Base-by-base conservation (phyloP, 1,139 yeast genomes). In the Geotrichum siamense region DNA sequence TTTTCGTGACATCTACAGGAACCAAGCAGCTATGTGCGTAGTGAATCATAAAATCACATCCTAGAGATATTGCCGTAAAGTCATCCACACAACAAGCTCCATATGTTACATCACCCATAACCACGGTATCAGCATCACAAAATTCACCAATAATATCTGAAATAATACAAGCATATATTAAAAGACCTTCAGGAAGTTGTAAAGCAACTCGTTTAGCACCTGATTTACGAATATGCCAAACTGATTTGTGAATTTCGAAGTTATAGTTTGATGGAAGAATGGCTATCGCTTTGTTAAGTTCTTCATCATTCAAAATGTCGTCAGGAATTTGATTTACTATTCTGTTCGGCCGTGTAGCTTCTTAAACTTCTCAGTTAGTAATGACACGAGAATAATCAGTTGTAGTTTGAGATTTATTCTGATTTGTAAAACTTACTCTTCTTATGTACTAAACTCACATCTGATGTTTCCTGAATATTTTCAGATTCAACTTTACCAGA, bases 11-110 rank as follows among this genome's bases (percentile, higher is more conserved):
- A 60, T 89, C 98, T 25, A 91, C 85, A 1, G 99, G 98, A 1
- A 91, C 97, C 41, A 91, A 70, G 64, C 99, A 91, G 12, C 96
- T 87, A 62, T 91, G 99, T 1, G 98, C 99, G 63, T 91, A 91
- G 64, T 93, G 99, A 10, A 91, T 87, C 47, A 91, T 79, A 55
- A 89, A 83, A 60, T 91, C 99, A 64, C 98, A 93, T 44, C 84
- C 95, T 37, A 91, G 67, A 0, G 97, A 80, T 49, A 89, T 70
- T 3, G 99, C 98, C 0, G 98, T 89, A 59, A 74, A 91, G 60
- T 91, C 99, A 61, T 91, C 99, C 43, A 91, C 87, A 64, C 99
- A 91, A 60, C 99, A 91, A 0, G 99, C 99, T 27, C 99, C 99
- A 58, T 91, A 91, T 0, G 96, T 86, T 0, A 91, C 98, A 63